A percentile compares a stretch with the other conserved stretches of the same genome.
Conservation (phyloP, 352 stramenopile genomes). For the Pythium rhizo-oryzae region DNA sequence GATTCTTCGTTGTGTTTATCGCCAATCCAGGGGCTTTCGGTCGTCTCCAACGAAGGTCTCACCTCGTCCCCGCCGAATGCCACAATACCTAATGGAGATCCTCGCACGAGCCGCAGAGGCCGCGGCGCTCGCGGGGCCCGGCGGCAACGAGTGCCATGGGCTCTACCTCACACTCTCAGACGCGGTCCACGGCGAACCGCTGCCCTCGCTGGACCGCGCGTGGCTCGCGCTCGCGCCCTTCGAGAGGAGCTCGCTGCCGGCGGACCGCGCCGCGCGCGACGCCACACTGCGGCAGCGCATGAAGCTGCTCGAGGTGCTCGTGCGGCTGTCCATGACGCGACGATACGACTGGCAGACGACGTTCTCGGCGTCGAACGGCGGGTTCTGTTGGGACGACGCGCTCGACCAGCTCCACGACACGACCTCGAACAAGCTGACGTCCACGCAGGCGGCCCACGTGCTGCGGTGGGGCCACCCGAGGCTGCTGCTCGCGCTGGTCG, state of each 20-base stretch:
- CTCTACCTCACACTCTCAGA: neutral
- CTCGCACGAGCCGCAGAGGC: neutral
- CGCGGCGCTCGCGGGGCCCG: neutral
- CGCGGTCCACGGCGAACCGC: neutral
- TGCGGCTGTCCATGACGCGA: slow-evolving; percentile 2
- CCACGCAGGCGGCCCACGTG: neutral
- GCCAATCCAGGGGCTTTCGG: neutral
- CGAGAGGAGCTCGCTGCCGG: neutral
- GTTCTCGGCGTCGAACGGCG: neutral
- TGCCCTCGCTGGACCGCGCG: neutral
- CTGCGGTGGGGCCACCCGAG: slow-evolving; percentile 2
- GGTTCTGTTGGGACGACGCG: neutral
- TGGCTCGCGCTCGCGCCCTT: slow-evolving; percentile 4
- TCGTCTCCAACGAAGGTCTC: neutral
- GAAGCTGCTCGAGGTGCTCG: slow-evolving; percentile 4
- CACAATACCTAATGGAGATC: no score
- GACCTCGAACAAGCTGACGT: neutral
- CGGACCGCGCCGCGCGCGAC: neutral
- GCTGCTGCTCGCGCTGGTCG: neutral
- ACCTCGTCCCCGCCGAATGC: neutral
- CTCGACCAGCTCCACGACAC: neutral
- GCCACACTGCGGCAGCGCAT: neutral
- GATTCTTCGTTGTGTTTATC: no score
- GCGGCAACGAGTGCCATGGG: neutral
- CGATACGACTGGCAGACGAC: neutral